Percentiles rank a stretch among this genome's conserved stretches.
Conservation (phyloP, 306 rosid species). For the Medicago truncatula region MtrunA17r5.0-ANR NC_053049.1:47913501-47914000, state of each 20-base stretch:
- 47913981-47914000: conserved; percentile 98
- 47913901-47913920: conserved; percentile 45
- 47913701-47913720: conserved; percentile 37
- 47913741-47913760: conserved; percentile 79
- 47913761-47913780: conserved; percentile 95
- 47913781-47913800: conserved; percentile 95
- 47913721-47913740: conserved; percentile 25
- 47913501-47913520: background rate
- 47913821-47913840: conserved; percentile 34
- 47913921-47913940: conserved; percentile 92
- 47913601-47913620: conserved; percentile 13
- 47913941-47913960: conserved; percentile 90
- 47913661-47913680: conserved; percentile 20
- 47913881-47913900: conserved; percentile 25
- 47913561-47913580: conserved; percentile 13
- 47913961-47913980: conserved; percentile 96
- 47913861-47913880: conserved; percentile 11
- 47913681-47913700: conserved; percentile 18
- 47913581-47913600: conserved; percentile 18
- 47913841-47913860: conserved; percentile 35
- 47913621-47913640: background rate
- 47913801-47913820: conserved; percentile 45
- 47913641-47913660: conserved; percentile 28
- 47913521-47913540: background rate
- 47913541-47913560: conserved; percentile 36